Evolutionary conservation across 345 rosid species (phyloP), one percentile per base, ranked within the genome.

Genomic region (Alliaria petiolata): DNA sequence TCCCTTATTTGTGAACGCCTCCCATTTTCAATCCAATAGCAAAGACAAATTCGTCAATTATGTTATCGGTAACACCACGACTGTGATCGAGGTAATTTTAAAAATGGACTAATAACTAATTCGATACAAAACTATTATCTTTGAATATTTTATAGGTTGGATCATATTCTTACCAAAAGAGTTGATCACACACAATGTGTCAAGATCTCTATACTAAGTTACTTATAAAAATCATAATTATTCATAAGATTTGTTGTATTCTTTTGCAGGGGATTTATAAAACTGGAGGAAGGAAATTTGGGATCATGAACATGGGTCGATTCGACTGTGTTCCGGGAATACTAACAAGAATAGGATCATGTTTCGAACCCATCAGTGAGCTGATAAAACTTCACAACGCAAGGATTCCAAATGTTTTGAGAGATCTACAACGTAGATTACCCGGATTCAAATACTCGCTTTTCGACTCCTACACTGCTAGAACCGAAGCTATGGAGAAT

Each of bases 241-340:
- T 8, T 39, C 3, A 20, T 3, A 55, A 57, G 10, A 20, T 45
- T 59, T 70, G 30, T 25, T 59, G 11, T 69, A 31, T 70, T 38
- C 11, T 46, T n/a, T 30, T 51, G 44, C 3, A 92, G 96, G 90
- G 77, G 64, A 85, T 92, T 34, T 82, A 92, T 65, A 69, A 53
- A 25, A 46, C 33, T 3, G 96, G 98, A 14, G 96, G 92, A 30
- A 78, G 92, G 31, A 89, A 89, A 70, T 85, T 89, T 63, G 95
- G 76, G 4, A 80, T 92, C 51, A 72, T 83, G 62, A 86, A 85
- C 75, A 44, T 88, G 55, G 87, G 86, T 2, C 72, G 80, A 20
- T 53, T 87, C 5, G 96, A 92, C 6, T 92, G 96, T 72, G 13
- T 89, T 20, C 98, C 95, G 0, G 81, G 60, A 8, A 35, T 82